Evolutionary conservation across 1,284 basidiomycete genomes (phyloP).

Genomic region (Cystobasidium sp.): DNA sequence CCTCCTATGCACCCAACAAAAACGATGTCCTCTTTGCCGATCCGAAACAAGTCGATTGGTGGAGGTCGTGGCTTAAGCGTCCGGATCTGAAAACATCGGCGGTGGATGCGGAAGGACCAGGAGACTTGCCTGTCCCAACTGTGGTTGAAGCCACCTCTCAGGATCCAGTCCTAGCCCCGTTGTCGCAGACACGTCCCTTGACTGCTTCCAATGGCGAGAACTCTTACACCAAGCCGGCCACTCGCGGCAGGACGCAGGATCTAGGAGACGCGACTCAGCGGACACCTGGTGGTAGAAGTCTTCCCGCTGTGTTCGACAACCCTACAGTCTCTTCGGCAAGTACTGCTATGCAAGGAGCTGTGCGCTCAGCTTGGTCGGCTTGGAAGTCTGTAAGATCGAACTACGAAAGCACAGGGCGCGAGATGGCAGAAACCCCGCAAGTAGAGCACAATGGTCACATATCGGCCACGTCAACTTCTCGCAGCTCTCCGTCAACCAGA

Average conservation of each 20-base stretch:
- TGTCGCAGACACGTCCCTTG: no score
- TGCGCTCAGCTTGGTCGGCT: constrained; percentile 47
- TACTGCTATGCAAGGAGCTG: constrained; percentile 45
- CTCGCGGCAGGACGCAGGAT: no score
- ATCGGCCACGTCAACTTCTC: no score
- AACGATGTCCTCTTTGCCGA: constrained; percentile 46
- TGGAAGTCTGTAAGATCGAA: constrained; percentile 45
- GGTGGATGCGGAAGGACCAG: neutral
- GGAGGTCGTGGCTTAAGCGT: constrained; percentile 43
- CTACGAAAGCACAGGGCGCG: constrained; percentile 42
- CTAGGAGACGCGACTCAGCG: no score
- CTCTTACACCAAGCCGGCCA: no score
- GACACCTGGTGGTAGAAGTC: no score
- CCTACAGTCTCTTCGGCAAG: constrained; percentile 28
- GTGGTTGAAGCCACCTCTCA: constrained; percentile 19
- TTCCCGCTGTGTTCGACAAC: constrained; percentile 22
- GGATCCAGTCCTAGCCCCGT: constrained; percentile 15
- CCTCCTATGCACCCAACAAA: constrained; percentile 18
- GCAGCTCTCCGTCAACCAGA: no score
- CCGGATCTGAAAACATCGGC: constrained; percentile 12
- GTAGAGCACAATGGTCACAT: no score
- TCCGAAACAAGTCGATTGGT: constrained; percentile 45
- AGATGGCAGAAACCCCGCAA: neutral
- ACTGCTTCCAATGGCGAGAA: no score
- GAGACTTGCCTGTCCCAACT: neutral